Evolutionary conservation across 495 filamentous ascomycete species (phyloP).

Genomic region (Neurospora sp.): DNA sequence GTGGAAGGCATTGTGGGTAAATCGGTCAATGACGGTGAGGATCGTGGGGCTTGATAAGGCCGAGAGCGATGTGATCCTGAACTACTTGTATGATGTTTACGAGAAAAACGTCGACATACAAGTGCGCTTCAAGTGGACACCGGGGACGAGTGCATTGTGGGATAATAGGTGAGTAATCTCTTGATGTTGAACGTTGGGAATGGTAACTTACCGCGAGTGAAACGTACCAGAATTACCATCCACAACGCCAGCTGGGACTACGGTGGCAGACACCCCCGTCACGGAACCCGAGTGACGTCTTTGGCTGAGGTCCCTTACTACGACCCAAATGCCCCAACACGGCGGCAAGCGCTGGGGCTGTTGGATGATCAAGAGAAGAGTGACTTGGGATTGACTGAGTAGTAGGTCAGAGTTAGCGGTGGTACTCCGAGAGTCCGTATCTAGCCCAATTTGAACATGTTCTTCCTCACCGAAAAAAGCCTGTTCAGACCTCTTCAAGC

Average conservation of each 20-base stretch:
- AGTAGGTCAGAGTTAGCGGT: not conserved
- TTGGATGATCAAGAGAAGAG: constrained; percentile 28
- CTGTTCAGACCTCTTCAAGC: not conserved
- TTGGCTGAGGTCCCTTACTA: constrained; percentile 60
- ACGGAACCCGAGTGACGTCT: constrained; percentile 53
- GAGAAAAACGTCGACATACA: constrained; percentile 60
- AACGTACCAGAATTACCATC: constrained; percentile 46
- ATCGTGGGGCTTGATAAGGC: constrained; percentile 57
- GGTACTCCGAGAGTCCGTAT: not conserved
- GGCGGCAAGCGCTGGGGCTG: constrained; percentile 48
- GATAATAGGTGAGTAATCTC: constrained; percentile 45
- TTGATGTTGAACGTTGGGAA: not conserved
- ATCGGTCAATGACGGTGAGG: constrained; percentile 52
- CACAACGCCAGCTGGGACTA: constrained; percentile 63
- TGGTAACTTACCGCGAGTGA: not conserved
- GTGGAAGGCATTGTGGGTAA: constrained; percentile 63
- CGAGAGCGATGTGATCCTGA: constrained; percentile 58
- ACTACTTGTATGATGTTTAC: constrained; percentile 54
- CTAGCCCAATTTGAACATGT: not conserved
- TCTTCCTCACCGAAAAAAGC: not conserved
- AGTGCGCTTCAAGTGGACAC: constrained; percentile 56
- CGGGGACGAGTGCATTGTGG: constrained; percentile 51
- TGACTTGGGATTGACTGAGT: constrained; percentile 6
- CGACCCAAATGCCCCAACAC: constrained; percentile 44
- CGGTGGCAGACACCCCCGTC: constrained; percentile 49